These are phyloP conservation scores for Blastomyces parvus DNA, from an alignment of 2,329 filamentous ascomycete species.

Conservation along the genomic window DNA sequence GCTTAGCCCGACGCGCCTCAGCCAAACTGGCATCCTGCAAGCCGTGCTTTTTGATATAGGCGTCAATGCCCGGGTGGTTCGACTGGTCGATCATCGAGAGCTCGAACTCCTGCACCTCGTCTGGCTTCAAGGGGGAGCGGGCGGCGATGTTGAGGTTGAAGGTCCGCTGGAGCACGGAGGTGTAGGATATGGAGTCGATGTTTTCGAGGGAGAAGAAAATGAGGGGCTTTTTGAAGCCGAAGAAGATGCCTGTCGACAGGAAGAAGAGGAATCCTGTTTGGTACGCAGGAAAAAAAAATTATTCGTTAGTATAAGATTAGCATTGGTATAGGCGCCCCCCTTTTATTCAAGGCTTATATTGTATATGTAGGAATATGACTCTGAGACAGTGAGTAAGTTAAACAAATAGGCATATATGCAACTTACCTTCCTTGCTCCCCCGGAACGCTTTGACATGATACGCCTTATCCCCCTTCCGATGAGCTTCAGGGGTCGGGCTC, in stretches of 20 bases:
- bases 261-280: slow-evolving; percentile 52
- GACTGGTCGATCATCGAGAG: slow-evolving; percentile 58
- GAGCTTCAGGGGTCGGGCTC: slow-evolving; percentile 50
- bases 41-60: slow-evolving; percentile 51
- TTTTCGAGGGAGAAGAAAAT: slow-evolving; percentile 52
- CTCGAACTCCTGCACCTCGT: slow-evolving; percentile 48
- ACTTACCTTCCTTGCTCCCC: slow-evolving; percentile 55
- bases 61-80: slow-evolving; percentile 53
- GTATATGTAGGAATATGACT: neutral
- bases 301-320: neutral
- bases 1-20: slow-evolving; percentile 50
- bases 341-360: neutral
- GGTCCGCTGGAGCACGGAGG: slow-evolving; percentile 54
- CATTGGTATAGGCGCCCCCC: neutral
- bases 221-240: slow-evolving; percentile 57
- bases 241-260: slow-evolving; percentile 51
- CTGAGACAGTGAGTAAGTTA: neutral
- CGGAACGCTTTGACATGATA: slow-evolving; percentile 56
- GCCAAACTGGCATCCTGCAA: slow-evolving; percentile 57
- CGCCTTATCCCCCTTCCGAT: slow-evolving; percentile 53
- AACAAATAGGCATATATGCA: neutral
- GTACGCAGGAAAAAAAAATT: too few species aligned
- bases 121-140: slow-evolving; percentile 25
- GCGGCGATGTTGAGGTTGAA: slow-evolving; percentile 54
- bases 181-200: slow-evolving; percentile 54